Evolutionary conservation across 139 green algal species (phyloP).

Genomic region (Klebsormidium nitens): DNA sequence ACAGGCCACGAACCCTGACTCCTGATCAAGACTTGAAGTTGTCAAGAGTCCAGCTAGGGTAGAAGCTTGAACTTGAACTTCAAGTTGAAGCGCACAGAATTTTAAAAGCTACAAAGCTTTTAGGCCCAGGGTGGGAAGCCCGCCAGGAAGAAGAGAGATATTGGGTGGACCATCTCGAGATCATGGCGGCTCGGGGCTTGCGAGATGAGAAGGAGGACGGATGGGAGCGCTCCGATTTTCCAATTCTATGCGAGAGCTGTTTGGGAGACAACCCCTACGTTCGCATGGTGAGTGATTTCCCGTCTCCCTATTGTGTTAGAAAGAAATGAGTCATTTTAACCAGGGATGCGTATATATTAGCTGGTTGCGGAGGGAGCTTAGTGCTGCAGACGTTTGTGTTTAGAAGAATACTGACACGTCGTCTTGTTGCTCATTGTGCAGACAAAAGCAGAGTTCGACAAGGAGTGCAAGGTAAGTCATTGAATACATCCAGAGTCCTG

Average conservation of each 20-base stretch:
- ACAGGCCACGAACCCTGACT: no score
- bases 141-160: no score
- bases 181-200: conserved; percentile 34
- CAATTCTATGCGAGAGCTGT: conserved; percentile 95
- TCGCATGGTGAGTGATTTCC: conserved; percentile 82
- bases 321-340: neutral
- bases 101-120: no score
- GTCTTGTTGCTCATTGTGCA: conserved; percentile 13
- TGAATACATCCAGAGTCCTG: no score
- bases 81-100: no score
- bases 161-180: no score
- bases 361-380: no score
- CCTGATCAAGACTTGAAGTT: no score
- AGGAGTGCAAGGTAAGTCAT: conserved; percentile 42
- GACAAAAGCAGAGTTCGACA: conserved; percentile 40
- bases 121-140: no score
- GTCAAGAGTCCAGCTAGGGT: no score
- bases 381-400: neutral
- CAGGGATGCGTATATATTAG: no score
- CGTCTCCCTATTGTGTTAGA: conserved; percentile 2
- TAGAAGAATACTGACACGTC: neutral
- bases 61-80: no score
- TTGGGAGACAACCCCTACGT: conserved; percentile 97
- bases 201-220: conserved; percentile 77
- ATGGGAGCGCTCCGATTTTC: conserved; percentile 92